Conservation (phyloP, 1,284 basidiomycete genomes). For the Xerocomus amazonicus region DNA sequence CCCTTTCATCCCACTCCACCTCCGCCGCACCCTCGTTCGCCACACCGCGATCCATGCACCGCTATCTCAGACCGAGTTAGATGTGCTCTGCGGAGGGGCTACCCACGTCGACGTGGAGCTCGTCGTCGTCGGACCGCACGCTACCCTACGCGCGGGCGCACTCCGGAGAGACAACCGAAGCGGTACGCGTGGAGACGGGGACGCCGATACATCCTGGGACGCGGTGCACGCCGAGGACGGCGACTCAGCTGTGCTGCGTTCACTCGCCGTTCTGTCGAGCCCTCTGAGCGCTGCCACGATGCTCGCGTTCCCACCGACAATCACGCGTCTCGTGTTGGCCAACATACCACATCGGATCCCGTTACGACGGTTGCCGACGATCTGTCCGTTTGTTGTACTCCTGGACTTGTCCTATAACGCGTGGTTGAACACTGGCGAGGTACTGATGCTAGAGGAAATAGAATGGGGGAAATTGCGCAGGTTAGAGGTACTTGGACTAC, state of each 20-base stretch:
- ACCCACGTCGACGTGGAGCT: conserved; percentile 59
- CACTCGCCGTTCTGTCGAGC: conserved; percentile 38
- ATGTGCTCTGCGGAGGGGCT: conserved; percentile 44
- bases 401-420: conserved; percentile 66
- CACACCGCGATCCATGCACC: conserved; percentile 55
- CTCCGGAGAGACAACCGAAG: conserved; percentile 29
- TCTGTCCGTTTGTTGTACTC: conserved; percentile 60
- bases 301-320: conserved; percentile 50
- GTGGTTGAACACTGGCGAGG: conserved; percentile 44
- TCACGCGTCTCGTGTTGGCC: conserved; percentile 57
- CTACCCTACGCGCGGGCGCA: conserved; percentile 40
- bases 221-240: conserved; percentile 9
- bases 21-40: conserved; percentile 53
- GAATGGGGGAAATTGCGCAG: conserved; percentile 53
- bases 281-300: conserved; percentile 37
- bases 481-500: conserved; percentile 51
- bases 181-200: too few species aligned
- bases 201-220: conserved; percentile 23
- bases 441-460: conserved; percentile 45
- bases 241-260: conserved; percentile 35
- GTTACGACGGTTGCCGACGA: conserved; percentile 51
- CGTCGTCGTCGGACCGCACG: conserved; percentile 54
- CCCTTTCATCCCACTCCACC: conserved; percentile 51
- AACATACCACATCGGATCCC: conserved; percentile 42
- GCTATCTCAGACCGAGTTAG: conserved; percentile 45